Percentiles rank a stretch among this genome's conserved stretches.
Evolutionary conservation across 164 flowering plant species (phyloP).

Genomic region (Magnolia officinalis): DNA sequence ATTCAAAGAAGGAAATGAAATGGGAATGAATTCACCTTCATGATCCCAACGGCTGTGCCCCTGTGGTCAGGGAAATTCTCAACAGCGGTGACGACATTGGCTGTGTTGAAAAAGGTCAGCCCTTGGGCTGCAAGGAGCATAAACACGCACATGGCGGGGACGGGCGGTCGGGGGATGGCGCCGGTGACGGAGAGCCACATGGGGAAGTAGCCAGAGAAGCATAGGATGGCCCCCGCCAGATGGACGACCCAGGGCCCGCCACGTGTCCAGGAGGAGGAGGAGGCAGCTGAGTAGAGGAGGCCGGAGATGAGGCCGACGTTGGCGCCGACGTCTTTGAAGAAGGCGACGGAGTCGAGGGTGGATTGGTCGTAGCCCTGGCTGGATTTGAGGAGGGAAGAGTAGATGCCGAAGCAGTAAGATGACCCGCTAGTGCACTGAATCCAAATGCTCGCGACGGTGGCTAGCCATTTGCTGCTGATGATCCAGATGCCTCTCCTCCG

Average conservation of each 20-base stretch:
- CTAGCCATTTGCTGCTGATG: slow-evolving; percentile 43
- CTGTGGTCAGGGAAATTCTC: slow-evolving; percentile 59
- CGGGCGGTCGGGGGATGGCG: slow-evolving; percentile 49
- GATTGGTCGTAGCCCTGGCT: slow-evolving; percentile 71
- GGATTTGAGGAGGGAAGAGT: slow-evolving; percentile 72
- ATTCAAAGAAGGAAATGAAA: neutral
- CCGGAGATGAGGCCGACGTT: slow-evolving; percentile 86
- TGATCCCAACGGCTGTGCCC: slow-evolving; percentile 87
- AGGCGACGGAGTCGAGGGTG: slow-evolving; percentile 80
- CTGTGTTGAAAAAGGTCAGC: slow-evolving; percentile 86
- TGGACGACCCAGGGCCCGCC: slow-evolving; percentile 76
- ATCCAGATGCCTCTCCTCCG: neutral
- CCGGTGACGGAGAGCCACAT: slow-evolving; percentile 82
- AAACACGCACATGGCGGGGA: slow-evolving; percentile 61
- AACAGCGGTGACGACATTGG: slow-evolving; percentile 74
- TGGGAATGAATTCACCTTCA: slow-evolving; percentile 54
- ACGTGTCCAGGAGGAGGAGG: neutral
- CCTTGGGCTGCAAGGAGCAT: slow-evolving; percentile 82
- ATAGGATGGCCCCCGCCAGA: slow-evolving; percentile 71
- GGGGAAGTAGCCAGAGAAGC: slow-evolving; percentile 66
- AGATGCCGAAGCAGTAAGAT: slow-evolving; percentile 83
- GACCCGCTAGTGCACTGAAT: slow-evolving; percentile 76
- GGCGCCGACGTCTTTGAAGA: slow-evolving; percentile 92
- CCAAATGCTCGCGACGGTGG: slow-evolving; percentile 74
- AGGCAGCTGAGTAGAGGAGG: slow-evolving; percentile 59